Percentiles rank a stretch among this genome's conserved stretches.
These are phyloP conservation scores for Dacryopinax primogenitus DNA, from an alignment of 768 basidiomycete genomes.

Conservation along the genomic window DNA sequence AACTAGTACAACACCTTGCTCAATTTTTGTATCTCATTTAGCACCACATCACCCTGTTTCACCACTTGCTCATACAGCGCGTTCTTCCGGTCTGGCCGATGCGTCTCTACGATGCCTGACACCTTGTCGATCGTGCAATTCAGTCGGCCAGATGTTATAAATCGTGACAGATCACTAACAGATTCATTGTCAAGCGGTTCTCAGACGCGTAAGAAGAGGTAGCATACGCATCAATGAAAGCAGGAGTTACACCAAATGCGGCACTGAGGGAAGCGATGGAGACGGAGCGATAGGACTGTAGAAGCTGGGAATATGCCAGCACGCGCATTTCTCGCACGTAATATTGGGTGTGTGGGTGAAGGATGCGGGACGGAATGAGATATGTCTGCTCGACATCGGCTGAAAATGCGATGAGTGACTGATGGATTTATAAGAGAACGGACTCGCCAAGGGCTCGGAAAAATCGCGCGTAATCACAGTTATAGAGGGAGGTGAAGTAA, in stretches of 20 bases:
- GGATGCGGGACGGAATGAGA: slow-evolving; percentile 74
- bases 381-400: slow-evolving; percentile 80
- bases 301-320: slow-evolving; percentile 75
- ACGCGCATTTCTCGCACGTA: slow-evolving; percentile 96
- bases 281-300: slow-evolving; percentile 82
- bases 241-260: slow-evolving; percentile 80
- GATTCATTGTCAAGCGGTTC: not conserved
- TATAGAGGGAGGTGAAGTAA: slow-evolving; percentile 75
- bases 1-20: slow-evolving; percentile 66
- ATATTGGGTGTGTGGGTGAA: slow-evolving; percentile 74
- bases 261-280: slow-evolving; percentile 73
- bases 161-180: slow-evolving; percentile 74
- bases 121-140: slow-evolving; percentile 90
- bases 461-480: slow-evolving; percentile 89
- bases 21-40: slow-evolving; percentile 76
- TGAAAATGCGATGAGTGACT: no score
- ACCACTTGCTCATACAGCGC: slow-evolving; percentile 88
- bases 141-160: slow-evolving; percentile 77
- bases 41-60: slow-evolving; percentile 77
- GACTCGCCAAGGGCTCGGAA: slow-evolving; percentile 83
- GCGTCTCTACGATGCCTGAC: slow-evolving; percentile 86
- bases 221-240: slow-evolving; percentile 74
- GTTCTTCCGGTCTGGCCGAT: slow-evolving; percentile 59
- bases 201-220: not conserved
- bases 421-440: no score